phyloP scores from a whole-genome alignment of 73 alveolate species.

The Paramecium biaurelia region DNA sequence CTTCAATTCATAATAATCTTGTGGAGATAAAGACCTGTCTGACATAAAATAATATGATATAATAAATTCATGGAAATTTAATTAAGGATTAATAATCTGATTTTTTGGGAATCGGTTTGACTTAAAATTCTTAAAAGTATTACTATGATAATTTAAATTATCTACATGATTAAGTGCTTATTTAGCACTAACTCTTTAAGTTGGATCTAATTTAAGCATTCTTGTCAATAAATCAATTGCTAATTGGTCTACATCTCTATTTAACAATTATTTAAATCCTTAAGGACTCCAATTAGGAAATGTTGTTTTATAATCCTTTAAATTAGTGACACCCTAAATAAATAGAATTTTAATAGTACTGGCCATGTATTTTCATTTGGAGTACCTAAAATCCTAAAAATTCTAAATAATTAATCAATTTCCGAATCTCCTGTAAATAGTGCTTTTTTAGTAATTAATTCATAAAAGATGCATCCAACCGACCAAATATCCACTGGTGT shows the following conservation, averaged over 20 bases:
- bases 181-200: conserved; percentile 28
- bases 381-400: conserved; percentile 87
- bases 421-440: conserved; percentile 86
- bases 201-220: conserved; percentile 51
- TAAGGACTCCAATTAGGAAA: conserved; percentile 74
- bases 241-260: conserved; percentile 23
- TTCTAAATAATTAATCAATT: conserved; percentile 83
- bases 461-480: conserved; percentile 88
- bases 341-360: background rate
- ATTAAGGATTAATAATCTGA: conserved; percentile 24
- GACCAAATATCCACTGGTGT: conserved; percentile 93
- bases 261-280: conserved; percentile 43
- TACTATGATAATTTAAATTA: background rate
- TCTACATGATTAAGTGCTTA: conserved; percentile 40
- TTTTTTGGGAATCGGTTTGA: background rate
- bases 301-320: conserved; percentile 74
- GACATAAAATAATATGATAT: background rate
- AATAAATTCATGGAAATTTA: conserved; percentile 39
- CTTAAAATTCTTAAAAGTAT: conserved; percentile 40
- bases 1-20: too few species aligned
- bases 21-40: background rate
- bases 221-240: conserved; percentile 58
- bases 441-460: conserved; percentile 83
- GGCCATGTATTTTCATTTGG: conserved; percentile 92
- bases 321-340: conserved; percentile 82